Evolutionary conservation across 2,329 filamentous ascomycete genomes (phyloP).

Genomic region (Arachnomyces sp.): DNA sequence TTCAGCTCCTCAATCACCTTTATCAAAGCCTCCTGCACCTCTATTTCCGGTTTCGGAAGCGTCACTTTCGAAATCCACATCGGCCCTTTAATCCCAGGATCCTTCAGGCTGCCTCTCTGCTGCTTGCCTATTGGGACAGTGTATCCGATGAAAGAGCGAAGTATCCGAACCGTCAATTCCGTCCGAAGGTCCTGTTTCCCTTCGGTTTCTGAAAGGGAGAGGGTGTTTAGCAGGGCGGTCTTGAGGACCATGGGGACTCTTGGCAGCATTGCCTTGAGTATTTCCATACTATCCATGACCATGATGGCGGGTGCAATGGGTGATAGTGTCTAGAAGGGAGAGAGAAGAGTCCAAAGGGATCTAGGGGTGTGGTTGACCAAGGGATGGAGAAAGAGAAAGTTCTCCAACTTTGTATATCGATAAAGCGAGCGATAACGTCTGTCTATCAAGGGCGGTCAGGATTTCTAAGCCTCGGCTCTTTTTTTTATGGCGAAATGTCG

Average conservation of each 20-base stretch:
- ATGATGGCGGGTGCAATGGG: slow-evolving; percentile 17
- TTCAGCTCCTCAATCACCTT: slow-evolving; percentile 33
- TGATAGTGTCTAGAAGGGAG: slow-evolving; percentile 2
- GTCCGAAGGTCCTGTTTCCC: slow-evolving; percentile 72
- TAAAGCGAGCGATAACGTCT: no score
- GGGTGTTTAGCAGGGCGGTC: slow-evolving; percentile 34
- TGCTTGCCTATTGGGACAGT: slow-evolving; percentile 48
- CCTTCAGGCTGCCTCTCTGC: slow-evolving; percentile 56
- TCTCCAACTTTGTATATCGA: no score
- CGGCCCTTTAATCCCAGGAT: slow-evolving; percentile 63
- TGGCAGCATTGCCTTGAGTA: slow-evolving; percentile 31
- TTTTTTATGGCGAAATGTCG: no score
- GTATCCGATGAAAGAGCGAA: slow-evolving; percentile 56
- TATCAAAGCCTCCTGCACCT: slow-evolving; percentile 29
- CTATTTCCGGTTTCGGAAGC: slow-evolving; percentile 47
- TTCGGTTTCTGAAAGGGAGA: slow-evolving; percentile 61
- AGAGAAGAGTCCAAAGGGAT: neutral
- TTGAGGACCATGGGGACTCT: slow-evolving; percentile 36
- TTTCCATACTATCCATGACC: slow-evolving; percentile 21
- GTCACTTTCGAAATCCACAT: slow-evolving; percentile 73
- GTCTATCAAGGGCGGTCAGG: no score
- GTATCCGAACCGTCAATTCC: slow-evolving; percentile 60
- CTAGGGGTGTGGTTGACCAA: no score
- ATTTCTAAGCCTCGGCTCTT: no score
- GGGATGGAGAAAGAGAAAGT: no score